Evolutionary conservation across 2,329 filamentous ascomycete genomes (phyloP), one percentile per base, ranked within the genome.

Genomic region (Claviceps capensis): DNA sequence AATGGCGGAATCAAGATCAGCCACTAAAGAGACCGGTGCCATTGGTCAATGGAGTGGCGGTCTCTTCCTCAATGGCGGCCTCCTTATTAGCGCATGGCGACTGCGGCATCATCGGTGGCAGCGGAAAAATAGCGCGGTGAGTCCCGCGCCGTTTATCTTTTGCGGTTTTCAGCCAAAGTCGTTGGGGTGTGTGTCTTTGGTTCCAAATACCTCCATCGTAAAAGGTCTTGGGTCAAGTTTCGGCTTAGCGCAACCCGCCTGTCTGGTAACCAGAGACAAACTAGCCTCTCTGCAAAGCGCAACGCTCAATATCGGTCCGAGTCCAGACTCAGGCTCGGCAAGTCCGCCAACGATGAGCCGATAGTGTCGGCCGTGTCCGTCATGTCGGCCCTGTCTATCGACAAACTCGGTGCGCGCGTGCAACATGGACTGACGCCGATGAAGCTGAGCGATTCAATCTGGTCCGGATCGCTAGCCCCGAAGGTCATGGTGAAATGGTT

Each of bases 401-500:
- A 60, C 36, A 70, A 52, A 55, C 70, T 72, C 48, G 62, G 61
- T 17, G 61, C 56, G 19, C 70, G 64, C 34, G 72, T 72, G 56
- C 66, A 71, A 59, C 72, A 69, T 19, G 72, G 72, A 59, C 72
- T 74, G 58, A 75, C 61, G 49, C 66, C 68, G 16, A 60, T 53
- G 52, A 66, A 67, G 56, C 62, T 66, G 26, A 62, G 55, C 5
- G 57, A 59, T 51, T 67, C 62, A 19, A 69, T 56, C 56, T 68
- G 67, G 37, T 40, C 60, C 48, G 45, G 62, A 56, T 57, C 64
- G 57, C 61, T 63, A 36, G 68, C 62, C 41, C 73, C 73, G 56
- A 76, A 76, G 11, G 66, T 70, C 60, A 72, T 69, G 52, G 65
- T 69, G 63, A 73, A 76, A 52, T 68, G 62, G 53, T 65, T 65